Percentiles rank a stretch among this genome's conserved stretches.
phyloP scores from a whole-genome alignment of 345 rosid species.

The Aurinia saxatilis region DNA sequence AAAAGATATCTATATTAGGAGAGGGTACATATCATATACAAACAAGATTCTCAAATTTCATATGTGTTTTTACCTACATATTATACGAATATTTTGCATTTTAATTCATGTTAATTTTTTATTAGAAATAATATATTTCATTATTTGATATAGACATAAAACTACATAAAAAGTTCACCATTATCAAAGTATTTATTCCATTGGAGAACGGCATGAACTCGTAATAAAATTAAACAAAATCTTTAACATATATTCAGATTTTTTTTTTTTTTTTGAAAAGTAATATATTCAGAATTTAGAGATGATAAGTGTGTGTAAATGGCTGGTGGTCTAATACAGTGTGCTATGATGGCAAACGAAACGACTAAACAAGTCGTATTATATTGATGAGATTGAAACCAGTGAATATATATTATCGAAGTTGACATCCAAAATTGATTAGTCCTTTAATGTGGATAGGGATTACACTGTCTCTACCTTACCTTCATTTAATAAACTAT shows the following conservation, averaged over 20 bases:
- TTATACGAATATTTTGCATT: no score
- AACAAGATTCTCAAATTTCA: no score
- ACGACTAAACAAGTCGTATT: no score
- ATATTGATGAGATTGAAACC: neutral
- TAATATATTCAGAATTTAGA: no score
- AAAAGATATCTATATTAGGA: no score
- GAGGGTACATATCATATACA: no score
- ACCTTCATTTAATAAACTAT: neutral
- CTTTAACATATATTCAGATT: no score
- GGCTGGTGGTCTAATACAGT: neutral
- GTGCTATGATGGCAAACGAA: neutral
- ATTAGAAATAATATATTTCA: no score
- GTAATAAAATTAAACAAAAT: neutral
- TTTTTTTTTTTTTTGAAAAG: no score
- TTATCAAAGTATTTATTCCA: neutral
- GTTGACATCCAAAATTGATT: slow-evolving; percentile 6
- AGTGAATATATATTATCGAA: neutral
- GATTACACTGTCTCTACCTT: slow-evolving; percentile 10
- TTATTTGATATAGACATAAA: no score
- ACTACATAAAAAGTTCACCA: neutral
- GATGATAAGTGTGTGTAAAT: neutral
- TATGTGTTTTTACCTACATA: no score
- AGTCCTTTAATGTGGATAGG: slow-evolving; percentile 4
- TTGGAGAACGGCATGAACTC: neutral
- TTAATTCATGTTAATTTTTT: no score